Conservation (phyloP, 2,329 filamentous ascomycete genomes). For the Fusarium buharicum region DNA sequence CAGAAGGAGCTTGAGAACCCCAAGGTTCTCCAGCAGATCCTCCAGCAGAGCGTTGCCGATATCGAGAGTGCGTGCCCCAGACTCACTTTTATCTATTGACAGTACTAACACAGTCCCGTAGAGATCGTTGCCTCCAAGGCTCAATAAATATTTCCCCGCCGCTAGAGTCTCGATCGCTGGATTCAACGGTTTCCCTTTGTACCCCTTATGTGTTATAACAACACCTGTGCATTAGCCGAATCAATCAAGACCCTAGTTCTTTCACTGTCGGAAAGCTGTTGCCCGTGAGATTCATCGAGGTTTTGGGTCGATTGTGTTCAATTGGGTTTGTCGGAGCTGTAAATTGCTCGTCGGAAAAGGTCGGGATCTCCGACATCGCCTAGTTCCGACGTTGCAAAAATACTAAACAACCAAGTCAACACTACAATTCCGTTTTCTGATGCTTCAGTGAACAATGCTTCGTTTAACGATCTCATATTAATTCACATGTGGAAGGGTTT, state of each 20-base stretch:
- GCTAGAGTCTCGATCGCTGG: constrained; percentile 52
- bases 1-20: constrained; percentile 99
- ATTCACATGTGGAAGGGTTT: not conserved
- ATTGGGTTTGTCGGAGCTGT: constrained; percentile 37
- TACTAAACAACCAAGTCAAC: constrained; percentile 25
- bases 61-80: constrained; percentile 79
- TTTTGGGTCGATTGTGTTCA: constrained; percentile 35
- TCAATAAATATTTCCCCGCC: constrained; percentile 62
- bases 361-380: constrained; percentile 42
- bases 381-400: constrained; percentile 27
- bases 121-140: constrained; percentile 72
- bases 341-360: constrained; percentile 43
- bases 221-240: constrained; percentile 72
- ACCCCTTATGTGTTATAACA: constrained; percentile 61
- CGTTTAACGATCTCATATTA: not conserved
- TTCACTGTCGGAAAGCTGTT: constrained; percentile 33
- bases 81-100: not conserved
- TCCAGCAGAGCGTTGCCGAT: constrained; percentile 95
- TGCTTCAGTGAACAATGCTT: not conserved
- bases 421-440: constrained; percentile 1
- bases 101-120: constrained; percentile 54
- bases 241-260: constrained; percentile 53
- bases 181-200: constrained; percentile 62
- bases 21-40: constrained; percentile 95
- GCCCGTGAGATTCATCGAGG: constrained; percentile 36